phyloP scores from a whole-genome alignment of 176 grass and related monocot species.

The Miscanthus lutarioriparius region DNA sequence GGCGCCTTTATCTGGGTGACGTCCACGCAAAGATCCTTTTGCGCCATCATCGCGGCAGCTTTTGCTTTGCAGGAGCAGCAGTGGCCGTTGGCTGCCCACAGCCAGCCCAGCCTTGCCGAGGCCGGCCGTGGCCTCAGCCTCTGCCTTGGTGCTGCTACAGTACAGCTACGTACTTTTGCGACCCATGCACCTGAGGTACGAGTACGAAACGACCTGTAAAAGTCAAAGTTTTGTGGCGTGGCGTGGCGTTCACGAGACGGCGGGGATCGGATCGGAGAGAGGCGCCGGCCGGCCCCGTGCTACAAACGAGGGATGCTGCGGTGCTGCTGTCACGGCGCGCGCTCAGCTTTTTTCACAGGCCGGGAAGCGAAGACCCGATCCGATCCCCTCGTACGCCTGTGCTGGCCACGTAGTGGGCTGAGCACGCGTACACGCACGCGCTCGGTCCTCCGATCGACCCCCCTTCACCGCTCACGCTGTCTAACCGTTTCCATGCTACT shows the following conservation, averaged over 20 bases:
- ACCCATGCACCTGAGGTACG: neutral
- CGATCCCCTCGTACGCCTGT: neutral
- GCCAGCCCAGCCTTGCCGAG: neutral
- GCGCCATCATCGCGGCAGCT: neutral
- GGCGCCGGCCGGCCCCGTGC: too few species aligned
- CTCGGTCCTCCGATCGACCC: too few species aligned
- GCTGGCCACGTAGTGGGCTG: neutral
- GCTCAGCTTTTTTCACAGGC: neutral
- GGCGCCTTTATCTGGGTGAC: neutral
- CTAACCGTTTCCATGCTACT: neutral
- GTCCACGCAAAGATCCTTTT: neutral
- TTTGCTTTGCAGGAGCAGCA: neutral
- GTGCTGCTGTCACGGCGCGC: neutral
- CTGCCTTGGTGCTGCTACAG: too few species aligned
- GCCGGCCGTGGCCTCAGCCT: too few species aligned
- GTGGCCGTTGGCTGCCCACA: neutral
- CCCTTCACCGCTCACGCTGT: neutral
- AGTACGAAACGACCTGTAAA: neutral
- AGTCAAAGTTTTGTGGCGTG: neutral
- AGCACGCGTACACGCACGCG: too few species aligned
- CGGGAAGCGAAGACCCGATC: neutral
- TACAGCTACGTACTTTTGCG: neutral
- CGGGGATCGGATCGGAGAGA: neutral
- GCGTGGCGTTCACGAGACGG: neutral
- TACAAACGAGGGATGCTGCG: too few species aligned